Evolutionary conservation across 148 eudicot species (phyloP), one percentile per base, ranked within the genome.

Genomic region (Amaranthus palmeri): DNA sequence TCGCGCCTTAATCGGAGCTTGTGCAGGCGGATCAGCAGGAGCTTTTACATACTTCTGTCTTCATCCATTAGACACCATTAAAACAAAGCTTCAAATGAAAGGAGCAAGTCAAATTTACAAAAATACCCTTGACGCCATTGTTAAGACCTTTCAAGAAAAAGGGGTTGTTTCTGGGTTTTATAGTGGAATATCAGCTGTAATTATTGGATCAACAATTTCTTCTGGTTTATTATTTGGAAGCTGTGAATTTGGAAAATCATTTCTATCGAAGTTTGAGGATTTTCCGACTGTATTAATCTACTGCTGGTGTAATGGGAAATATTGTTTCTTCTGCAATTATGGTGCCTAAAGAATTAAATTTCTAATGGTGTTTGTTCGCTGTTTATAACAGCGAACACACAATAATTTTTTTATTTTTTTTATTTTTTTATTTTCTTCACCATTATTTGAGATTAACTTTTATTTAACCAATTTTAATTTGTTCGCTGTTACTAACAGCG

Each of bases 271-370:
- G 74, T 55, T 88, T 4, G 86, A 84, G 3, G 15, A 75, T 1
- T 93, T 69, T 58, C 95, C 96, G 10, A 3, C 77, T 65, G 15
- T 93, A 53, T 68, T 93, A 9, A 87, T 91, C 62, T 3, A 85
- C 87, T 7, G 96, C 98, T 51, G 90, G 97, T 8, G 90, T 96
- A 53, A 89, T 91, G 92, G 98, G 98, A 41, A 93, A 86, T 68
- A 86, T 93, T 41, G 84, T 93, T 3, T 93, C 98, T 3, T 93
- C 96, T 4, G 95, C 91, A 40, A 86, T 93, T 14, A 93, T 90
- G 96, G 98, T 93, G 4, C 96, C 95, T 0, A 93, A 93, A 69
- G 96, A 93, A 52, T 68, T 93, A 71, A 93, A n/a, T n/a, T n/a
- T n/a, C n/a, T n/a, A n/a, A n/a, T n/a, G n/a, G n/a, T n/a, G n/a